phyloP scores from a whole-genome alignment of 768 basidiomycete species.

The Scleroderma bovista region DNA sequence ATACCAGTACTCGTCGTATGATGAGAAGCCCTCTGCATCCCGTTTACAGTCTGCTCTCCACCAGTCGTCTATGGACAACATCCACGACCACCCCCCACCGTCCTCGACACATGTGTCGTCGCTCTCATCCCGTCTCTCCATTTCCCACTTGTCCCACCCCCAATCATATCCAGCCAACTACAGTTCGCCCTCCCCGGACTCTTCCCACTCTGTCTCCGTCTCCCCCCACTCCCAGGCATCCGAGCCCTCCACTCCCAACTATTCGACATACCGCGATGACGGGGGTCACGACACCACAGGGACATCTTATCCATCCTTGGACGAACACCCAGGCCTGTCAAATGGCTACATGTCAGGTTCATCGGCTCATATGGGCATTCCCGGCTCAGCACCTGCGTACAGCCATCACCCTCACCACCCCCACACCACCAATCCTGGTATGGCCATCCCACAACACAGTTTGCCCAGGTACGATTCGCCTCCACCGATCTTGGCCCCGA shows the following conservation, averaged over 20 bases:
- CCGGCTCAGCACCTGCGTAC: not conserved
- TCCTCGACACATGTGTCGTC: constrained; percentile 28
- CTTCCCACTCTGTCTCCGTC: constrained; percentile 48
- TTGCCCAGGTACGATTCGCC: constrained; percentile 43
- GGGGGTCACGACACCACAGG: constrained; percentile 22
- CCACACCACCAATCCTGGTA: constrained; percentile 6
- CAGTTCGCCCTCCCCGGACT: constrained; percentile 46
- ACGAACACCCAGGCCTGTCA: constrained; percentile 27
- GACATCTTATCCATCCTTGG: constrained; percentile 33
- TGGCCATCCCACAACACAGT: constrained; percentile 15
- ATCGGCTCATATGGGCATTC: constrained; percentile 15
- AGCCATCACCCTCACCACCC: constrained; percentile 10
- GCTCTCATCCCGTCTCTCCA: constrained; percentile 50
- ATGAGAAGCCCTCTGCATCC: constrained; percentile 25
- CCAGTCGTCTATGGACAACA: constrained; percentile 21
- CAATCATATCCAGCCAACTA: constrained; percentile 38
- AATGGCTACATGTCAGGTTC: constrained; percentile 25
- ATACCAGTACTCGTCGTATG: constrained; percentile 25
- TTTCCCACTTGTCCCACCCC: constrained; percentile 56
- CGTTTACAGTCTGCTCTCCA: constrained; percentile 27
- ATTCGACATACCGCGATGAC: constrained; percentile 44
- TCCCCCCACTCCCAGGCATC: constrained; percentile 30
- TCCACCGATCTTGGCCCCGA: constrained; percentile 52
- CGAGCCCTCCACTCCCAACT: constrained; percentile 30
- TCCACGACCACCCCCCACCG: constrained; percentile 28